phyloP scores from a whole-genome alignment of 257 asterid species.

The Echium plantagineum region DNA sequence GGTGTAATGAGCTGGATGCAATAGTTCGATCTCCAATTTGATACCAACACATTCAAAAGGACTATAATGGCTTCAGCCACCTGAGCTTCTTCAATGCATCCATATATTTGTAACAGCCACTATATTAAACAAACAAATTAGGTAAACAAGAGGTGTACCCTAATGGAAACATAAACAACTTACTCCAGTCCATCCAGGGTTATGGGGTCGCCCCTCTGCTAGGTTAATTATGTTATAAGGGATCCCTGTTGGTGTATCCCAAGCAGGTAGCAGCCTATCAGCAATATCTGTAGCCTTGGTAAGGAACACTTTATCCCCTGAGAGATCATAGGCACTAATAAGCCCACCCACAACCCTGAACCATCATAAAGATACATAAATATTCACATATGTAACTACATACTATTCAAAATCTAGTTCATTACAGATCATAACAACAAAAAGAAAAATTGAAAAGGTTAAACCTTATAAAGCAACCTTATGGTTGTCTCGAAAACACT shows the following conservation, averaged over 20 bases:
- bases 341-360: constrained; percentile 99
- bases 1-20: no score
- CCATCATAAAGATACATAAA: constrained; percentile 15
- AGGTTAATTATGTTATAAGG: constrained; percentile 85
- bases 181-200: constrained; percentile 99
- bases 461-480: constrained; percentile 98
- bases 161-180: constrained; percentile 15
- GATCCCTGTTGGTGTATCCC: constrained; percentile 91
- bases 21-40: no score
- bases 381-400: constrained; percentile 8
- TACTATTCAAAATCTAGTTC: constrained; percentile 4
- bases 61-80: no score
- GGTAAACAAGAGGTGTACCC: no score
- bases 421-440: constrained; percentile 16
- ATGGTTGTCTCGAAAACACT: constrained; percentile 99
- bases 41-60: no score
- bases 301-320: constrained; percentile 85
- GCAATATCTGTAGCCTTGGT: constrained; percentile 95
- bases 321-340: constrained; percentile 89
- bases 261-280: constrained; percentile 91
- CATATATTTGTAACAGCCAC: no score
- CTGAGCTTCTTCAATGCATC: no score
- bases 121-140: no score
- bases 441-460: constrained; percentile 25
- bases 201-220: constrained; percentile 83